Conservation (phyloP, 139 green algal species). For the Eudorina sp. region DNA sequence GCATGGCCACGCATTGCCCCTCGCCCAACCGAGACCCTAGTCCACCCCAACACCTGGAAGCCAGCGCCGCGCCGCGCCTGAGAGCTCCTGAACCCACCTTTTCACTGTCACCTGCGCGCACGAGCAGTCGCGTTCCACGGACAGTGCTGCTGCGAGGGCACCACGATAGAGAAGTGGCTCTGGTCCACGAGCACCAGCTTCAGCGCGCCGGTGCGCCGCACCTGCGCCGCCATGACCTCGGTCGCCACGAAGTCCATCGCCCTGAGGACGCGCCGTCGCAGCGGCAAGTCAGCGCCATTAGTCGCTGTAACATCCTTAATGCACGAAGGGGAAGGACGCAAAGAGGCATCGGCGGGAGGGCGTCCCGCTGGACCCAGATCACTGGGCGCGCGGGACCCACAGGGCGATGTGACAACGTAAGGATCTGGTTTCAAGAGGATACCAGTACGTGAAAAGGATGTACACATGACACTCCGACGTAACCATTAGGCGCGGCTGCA, state of each 20-base stretch:
- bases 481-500: no score
- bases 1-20: no score
- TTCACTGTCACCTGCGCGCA: no score
- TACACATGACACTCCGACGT: no score
- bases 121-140: background rate
- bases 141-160: background rate
- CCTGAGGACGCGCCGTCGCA: background rate
- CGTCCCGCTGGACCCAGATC: background rate
- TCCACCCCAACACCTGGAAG: no score
- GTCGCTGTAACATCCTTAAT: no score
- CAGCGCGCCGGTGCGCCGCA: background rate
- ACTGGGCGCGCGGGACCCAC: background rate
- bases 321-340: background rate
- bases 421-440: background rate
- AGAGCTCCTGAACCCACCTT: no score
- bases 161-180: slow-evolving; percentile 20
- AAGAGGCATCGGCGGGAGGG: background rate
- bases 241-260: slow-evolving; percentile 25
- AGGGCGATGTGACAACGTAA: background rate
- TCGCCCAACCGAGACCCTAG: no score
- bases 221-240: background rate
- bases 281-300: background rate
- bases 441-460: no score
- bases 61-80: no score
- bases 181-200: slow-evolving; percentile 41